These are phyloP conservation scores for Dittrichia graveolens DNA, from an alignment of 129 eudicot genomes.

Conservation along the genomic window DNA sequence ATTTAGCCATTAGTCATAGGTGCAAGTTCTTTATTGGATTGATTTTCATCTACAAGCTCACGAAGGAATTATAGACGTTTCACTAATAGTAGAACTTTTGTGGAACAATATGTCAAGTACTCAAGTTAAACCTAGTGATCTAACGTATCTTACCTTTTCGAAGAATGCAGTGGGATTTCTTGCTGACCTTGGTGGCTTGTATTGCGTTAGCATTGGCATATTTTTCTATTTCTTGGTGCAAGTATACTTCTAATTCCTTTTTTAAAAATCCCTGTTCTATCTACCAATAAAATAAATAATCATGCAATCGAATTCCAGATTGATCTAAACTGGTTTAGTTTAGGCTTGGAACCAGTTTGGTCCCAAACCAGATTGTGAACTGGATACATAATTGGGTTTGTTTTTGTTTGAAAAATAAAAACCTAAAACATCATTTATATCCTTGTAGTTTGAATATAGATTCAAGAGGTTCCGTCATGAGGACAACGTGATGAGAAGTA, in stretches of 20 bases:
- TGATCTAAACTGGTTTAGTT: neutral
- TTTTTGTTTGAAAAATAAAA: neutral
- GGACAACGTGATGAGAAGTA: slow-evolving; percentile 60
- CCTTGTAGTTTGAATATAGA: slow-evolving; percentile 71
- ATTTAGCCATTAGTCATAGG: no score
- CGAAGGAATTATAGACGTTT: slow-evolving; percentile 6
- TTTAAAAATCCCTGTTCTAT: neutral
- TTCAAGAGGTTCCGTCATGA: slow-evolving; percentile 79
- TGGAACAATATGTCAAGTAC: neutral
- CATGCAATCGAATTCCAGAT: neutral
- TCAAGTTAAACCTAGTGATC: slow-evolving; percentile 19
- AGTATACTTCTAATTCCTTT: slow-evolving; percentile 52
- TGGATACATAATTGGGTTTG: neutral
- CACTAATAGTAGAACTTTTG: neutral
- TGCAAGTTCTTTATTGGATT: no score
- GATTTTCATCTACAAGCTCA: no score
- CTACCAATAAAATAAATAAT: neutral
- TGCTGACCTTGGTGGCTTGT: slow-evolving; percentile 94
- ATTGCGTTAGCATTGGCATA: slow-evolving; percentile 76
- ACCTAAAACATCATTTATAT: neutral
- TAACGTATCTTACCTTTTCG: slow-evolving; percentile 39
- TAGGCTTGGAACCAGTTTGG: neutral
- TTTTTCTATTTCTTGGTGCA: slow-evolving; percentile 87
- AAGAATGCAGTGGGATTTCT: slow-evolving; percentile 92
- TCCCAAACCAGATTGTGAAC: neutral